These are phyloP conservation scores for Pueraria montana DNA, from an alignment of 306 rosid genomes.

Conservation along the genomic window DNA sequence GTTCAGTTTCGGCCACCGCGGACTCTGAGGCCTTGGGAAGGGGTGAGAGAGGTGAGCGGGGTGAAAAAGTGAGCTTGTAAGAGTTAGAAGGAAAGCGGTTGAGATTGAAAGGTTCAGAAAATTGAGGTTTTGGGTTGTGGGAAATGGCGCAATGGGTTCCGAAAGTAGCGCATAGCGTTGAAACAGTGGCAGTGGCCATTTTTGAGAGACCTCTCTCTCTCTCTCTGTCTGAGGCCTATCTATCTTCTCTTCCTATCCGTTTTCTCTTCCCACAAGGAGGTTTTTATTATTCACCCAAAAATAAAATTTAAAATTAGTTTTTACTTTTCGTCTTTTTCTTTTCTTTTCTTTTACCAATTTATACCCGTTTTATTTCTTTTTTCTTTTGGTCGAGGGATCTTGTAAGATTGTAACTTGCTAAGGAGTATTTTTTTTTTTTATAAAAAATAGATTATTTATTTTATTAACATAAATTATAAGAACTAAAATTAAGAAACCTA, in stretches of 20 bases:
- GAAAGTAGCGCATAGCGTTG: conserved; percentile 67
- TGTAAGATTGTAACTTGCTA: no score
- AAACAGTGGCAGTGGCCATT: conserved; percentile 81
- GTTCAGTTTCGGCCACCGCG: conserved; percentile 37
- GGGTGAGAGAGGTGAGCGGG: conserved; percentile 55
- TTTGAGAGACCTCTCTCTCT: conserved; percentile 37
- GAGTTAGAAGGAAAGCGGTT: conserved; percentile 56
- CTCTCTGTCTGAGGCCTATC: conserved; percentile 17
- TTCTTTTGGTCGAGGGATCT: no score
- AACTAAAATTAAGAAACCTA: no score
- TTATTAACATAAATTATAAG: no score
- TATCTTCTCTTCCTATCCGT: conserved; percentile 36
- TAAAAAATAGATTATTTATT: no score
- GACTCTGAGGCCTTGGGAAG: conserved; percentile 64
- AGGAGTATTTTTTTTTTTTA: no score
- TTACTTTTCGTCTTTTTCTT: no score
- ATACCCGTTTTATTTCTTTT: no score
- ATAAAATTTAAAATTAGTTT: background rate
- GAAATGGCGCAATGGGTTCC: conserved; percentile 68
- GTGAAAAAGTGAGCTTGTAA: conserved; percentile 51
- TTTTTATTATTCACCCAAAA: conserved; percentile 9
- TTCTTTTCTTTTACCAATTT: no score
- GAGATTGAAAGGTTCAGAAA: conserved; percentile 47
- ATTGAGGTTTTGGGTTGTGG: conserved; percentile 37
- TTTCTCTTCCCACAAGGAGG: background rate